Base-by-base conservation (phyloP, 352 stramenopile genomes). In the Phytopythium helicoides region DNA sequence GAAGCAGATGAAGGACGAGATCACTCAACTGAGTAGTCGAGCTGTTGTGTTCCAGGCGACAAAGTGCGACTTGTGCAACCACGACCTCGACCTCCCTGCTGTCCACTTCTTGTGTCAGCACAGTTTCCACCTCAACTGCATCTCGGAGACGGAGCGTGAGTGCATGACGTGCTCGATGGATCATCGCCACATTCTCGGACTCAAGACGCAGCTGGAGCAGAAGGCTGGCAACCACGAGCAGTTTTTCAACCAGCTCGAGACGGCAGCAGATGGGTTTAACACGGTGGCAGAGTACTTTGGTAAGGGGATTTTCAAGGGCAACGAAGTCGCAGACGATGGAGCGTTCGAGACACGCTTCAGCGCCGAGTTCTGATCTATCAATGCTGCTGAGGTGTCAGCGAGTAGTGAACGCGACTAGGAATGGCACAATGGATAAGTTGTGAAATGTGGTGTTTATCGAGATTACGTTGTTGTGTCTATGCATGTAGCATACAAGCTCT, bases 171-270 rank as follows among this genome's bases (percentile, higher is more conserved):
- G 86, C 57, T 91, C 85, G 31, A 80, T 92, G 60, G 76, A 95
- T 53, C 84, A 94, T 52, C 81, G 84, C 39, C 81, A 91, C 59
- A 87, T 94, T 52, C 64, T 94, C 48, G 81, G 81, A 11, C 66
- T 96, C 18, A 92, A 96, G 58, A 90, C 85, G 48, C 84, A 92
- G 56, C 72, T 95, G 6, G 81, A 94, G 47, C 79, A 92, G 56
- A 94, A 94, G 49, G 85, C 88, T 19, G 73, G 77, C 19, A 95
- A 97, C 60, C 87, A 97, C 68, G 89, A 97, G 52, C 82, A 96
- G 70, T 97, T 97, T 52, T 97, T 92, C 78, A 94, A 95, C 52
- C 86, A 97, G 46, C 70, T 97, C 3, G 87, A 97, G 62, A 94
- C 84, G 0, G 79, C 84, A 0, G 77, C 83, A 14, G 86, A 96